phyloP scores from a whole-genome alignment of 2,329 filamentous ascomycete species.

The Corinectria fuckeliana region DNA sequence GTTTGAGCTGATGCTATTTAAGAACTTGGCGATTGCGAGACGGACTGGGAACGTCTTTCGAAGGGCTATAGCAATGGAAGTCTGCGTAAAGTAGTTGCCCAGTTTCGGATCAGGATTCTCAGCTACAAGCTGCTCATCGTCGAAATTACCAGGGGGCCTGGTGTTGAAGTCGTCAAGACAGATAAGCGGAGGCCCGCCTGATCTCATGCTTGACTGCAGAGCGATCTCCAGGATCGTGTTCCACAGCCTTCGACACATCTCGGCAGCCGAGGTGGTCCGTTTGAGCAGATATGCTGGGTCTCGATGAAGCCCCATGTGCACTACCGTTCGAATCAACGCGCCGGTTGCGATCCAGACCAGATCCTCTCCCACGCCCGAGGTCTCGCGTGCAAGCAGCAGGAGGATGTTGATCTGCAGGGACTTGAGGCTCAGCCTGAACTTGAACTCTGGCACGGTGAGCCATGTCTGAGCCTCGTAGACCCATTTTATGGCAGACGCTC shows the following conservation, averaged over 20 bases:
- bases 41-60: conserved; percentile 51
- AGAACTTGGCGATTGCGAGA: conserved; percentile 49
- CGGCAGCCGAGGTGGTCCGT: conserved; percentile 44
- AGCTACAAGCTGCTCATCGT: conserved; percentile 54
- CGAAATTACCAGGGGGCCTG: conserved; percentile 54
- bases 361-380: conserved; percentile 48
- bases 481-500: conserved; percentile 59
- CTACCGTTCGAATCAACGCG: conserved; percentile 48
- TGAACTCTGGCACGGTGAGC: conserved; percentile 59
- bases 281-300: conserved; percentile 52
- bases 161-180: conserved; percentile 56
- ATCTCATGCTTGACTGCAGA: conserved; percentile 52
- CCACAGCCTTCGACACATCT: conserved; percentile 60
- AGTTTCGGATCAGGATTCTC: conserved; percentile 43
- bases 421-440: conserved; percentile 56
- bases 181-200: conserved; percentile 55
- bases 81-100: conserved; percentile 47
- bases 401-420: conserved; percentile 57
- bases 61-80: conserved; percentile 50
- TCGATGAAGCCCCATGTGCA: conserved; percentile 58
- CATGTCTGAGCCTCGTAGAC: conserved; percentile 63
- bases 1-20: conserved; percentile 50
- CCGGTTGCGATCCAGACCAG: conserved; percentile 56
- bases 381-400: conserved; percentile 51
- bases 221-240: conserved; percentile 58